Percentiles rank a stretch among this genome's conserved stretches.
phyloP scores from a whole-genome alignment of 1,284 basidiomycete genomes.

The Sphagnurus paluster region DNA sequence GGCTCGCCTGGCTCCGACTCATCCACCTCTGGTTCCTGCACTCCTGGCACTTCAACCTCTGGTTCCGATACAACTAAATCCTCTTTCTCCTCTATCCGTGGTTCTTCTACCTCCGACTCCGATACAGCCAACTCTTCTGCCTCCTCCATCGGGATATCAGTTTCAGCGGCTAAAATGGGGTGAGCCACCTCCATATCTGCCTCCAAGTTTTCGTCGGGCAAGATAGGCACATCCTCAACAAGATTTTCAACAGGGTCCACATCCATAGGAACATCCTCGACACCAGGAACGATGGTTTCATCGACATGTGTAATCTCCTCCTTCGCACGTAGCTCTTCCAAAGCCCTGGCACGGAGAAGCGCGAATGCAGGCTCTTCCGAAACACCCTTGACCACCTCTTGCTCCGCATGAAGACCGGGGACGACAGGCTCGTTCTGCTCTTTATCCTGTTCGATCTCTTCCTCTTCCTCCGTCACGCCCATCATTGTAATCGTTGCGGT shows the following conservation, averaged over 20 bases:
- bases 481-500: constrained; percentile 1
- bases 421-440: constrained; percentile 5
- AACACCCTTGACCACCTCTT: constrained; percentile 3
- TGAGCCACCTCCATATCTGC: no score
- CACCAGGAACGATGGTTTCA: background rate
- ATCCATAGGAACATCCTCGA: background rate
- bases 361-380: constrained; percentile 23
- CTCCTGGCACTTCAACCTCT: no score
- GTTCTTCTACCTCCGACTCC: no score
- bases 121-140: background rate
- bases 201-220: background rate
- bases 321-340: constrained; percentile 16
- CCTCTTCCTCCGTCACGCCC: constrained; percentile 13
- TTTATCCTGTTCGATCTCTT: constrained; percentile 15
- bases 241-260: constrained; percentile 3
- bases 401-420: constrained; percentile 3
- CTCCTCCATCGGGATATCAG: background rate
- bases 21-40: no score
- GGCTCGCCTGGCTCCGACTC: no score
- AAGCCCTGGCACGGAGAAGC: constrained; percentile 25
- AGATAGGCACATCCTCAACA: background rate
- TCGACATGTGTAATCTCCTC: constrained; percentile 3
- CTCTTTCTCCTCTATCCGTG: no score
- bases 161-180: no score
- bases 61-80: no score